A percentile compares a stretch with the other conserved stretches of the same genome.
Evolutionary conservation across 1,284 basidiomycete genomes (phyloP).

Genomic region (Mycena citricolor): DNA sequence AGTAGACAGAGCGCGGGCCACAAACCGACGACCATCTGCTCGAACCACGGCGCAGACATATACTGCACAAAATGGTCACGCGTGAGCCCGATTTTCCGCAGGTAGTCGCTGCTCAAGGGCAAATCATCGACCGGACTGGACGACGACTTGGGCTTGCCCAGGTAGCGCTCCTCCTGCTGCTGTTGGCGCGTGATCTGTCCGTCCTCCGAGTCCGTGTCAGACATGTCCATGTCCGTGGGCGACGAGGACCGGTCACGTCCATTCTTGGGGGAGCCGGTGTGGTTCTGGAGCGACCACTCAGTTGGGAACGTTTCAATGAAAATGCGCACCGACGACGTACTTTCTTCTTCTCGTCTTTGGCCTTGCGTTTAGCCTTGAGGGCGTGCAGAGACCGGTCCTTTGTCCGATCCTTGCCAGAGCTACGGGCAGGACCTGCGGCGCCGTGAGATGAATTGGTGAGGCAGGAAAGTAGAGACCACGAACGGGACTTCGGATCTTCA

Average conservation of each 20-base stretch:
- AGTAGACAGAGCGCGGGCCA: constrained; percentile 20
- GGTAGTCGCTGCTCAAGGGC: constrained; percentile 52
- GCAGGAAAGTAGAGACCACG: constrained; percentile 7
- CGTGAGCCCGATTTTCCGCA: constrained; percentile 60
- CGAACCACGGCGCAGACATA: constrained; percentile 73
- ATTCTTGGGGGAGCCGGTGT: constrained; percentile 10
- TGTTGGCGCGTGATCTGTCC: constrained; percentile 71
- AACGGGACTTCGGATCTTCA: too few relatives aligned
- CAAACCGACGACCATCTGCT: constrained; percentile 73
- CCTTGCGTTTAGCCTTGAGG: constrained; percentile 78
- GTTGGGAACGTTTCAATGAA: constrained; percentile 6
- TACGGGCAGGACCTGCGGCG: constrained; percentile 64
- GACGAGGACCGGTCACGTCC: constrained; percentile 53
- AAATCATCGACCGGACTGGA: constrained; percentile 35
- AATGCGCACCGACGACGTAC: constrained; percentile 39
- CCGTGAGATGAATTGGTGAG: constrained; percentile 14
- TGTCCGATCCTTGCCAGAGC: constrained; percentile 68
- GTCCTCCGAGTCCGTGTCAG: constrained; percentile 63
- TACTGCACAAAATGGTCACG: constrained; percentile 64
- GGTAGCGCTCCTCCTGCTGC: constrained; percentile 63
- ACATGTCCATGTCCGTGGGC: constrained; percentile 80
- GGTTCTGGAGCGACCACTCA: not conserved
- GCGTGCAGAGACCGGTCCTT: constrained; percentile 69
- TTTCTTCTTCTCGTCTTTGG: constrained; percentile 74
- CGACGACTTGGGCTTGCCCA: constrained; percentile 35